Base-by-base conservation (phyloP, 768 basidiomycete species). In the Boletus speciosus region DNA sequence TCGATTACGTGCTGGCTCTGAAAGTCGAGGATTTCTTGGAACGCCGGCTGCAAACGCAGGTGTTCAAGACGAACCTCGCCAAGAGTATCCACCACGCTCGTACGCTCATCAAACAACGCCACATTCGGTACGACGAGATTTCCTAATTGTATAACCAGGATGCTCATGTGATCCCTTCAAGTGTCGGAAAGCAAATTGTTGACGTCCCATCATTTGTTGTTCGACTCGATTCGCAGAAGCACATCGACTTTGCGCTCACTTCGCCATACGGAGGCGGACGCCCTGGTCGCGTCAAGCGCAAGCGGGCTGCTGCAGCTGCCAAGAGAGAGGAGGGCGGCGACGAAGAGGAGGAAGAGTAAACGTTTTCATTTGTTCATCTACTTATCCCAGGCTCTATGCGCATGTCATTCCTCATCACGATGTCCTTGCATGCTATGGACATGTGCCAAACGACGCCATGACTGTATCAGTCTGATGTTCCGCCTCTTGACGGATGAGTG, bases 21-120 rank as follows among this genome's bases (percentile, higher is more conserved):
- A 98, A 98, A 81, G 86, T 98, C 66, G 97, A 99, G 76, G 97
- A 99, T 78, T 99, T 99, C 88, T 89, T 99, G 88, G 97, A 99
- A 82, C 84, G 97, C 67, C 80, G 97, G 66, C 78, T 99, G 71
- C 97, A 99, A 78, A 99, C 97, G 38, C 97, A 98, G 80, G 97
- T 99, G 66, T 99, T 98, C 90, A 98, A 98, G 84, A 85, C 82
- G 63, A 95, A 95, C 62, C 82, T 99, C 61, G 97, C 97, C 55
- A 98, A 98, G 86, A 86, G 83, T 67, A 97, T 99, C 65, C 97
- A 99, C 76, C 97, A 98, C 73, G 97, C 97, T 42, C 89, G 97
- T 76, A 93, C 94, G 61, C 82, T 99, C 70, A 99, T 99, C 79
- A 82, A 93, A 69, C 97, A 98, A 76, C 80, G 96, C 68, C 96